phyloP scores from a whole-genome alignment of 1,284 basidiomycete species.

The Hymenochaete sp. region DNA sequence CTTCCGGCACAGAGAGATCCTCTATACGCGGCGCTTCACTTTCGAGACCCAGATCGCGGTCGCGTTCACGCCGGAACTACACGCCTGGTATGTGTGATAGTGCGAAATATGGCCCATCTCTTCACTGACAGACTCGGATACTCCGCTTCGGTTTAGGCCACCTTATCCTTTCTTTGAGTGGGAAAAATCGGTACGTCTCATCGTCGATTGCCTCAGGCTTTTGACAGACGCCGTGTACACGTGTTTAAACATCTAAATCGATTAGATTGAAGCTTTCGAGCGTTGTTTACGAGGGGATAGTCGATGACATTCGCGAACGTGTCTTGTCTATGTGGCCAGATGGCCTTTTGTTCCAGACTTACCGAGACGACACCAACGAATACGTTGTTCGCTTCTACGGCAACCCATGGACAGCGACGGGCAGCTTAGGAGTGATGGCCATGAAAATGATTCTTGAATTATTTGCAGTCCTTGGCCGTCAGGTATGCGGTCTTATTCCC shows the following conservation, averaged over 20 bases:
- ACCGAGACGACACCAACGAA: slow-evolving; percentile 23
- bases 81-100: slow-evolving; percentile 24
- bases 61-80: slow-evolving; percentile 27
- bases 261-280: slow-evolving; percentile 36
- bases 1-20: slow-evolving; percentile 26
- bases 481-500: slow-evolving; percentile 24
- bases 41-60: slow-evolving; percentile 27
- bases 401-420: slow-evolving; percentile 37
- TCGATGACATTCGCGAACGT: slow-evolving; percentile 34
- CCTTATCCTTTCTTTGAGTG: slow-evolving; percentile 13
- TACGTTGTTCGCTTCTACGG: slow-evolving; percentile 37
- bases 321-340: slow-evolving; percentile 40
- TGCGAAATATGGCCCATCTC: not conserved
- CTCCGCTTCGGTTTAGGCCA: slow-evolving; percentile 4
- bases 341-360: slow-evolving; percentile 29
- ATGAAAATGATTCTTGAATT: slow-evolving; percentile 36
- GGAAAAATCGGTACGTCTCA: slow-evolving; percentile 6
- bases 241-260: slow-evolving; percentile 9
- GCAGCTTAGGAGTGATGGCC: slow-evolving; percentile 34
- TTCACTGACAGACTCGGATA: not conserved
- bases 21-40: slow-evolving; percentile 20
- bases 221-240: not conserved
- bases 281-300: slow-evolving; percentile 28
- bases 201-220: not conserved
- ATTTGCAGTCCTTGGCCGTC: slow-evolving; percentile 31